Evolutionary conservation across 371 early-diverging fungal species (phyloP).

Genomic region (Cokeromyces recurvatus): DNA sequence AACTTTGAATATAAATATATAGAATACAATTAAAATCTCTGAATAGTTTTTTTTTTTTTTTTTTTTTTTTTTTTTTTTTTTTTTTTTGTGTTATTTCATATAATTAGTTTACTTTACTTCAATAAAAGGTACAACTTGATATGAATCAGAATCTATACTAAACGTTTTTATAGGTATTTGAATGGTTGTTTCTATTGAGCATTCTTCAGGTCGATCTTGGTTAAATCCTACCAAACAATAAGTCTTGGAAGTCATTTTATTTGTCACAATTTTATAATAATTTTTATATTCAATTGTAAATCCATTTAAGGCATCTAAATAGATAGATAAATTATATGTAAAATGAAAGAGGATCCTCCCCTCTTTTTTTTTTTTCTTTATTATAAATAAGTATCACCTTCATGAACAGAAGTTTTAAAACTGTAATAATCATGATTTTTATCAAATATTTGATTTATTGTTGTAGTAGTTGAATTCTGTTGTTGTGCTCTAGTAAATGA

Average conservation of each 20-base stretch:
- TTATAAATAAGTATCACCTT: conserved; percentile 12
- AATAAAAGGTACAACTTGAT: conserved; percentile 15
- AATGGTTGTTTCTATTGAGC: neutral
- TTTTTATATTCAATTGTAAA: conserved; percentile 22
- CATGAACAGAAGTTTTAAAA: neutral
- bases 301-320: neutral
- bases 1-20: too few relatives aligned
- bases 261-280: conserved; percentile 24
- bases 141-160: conserved; percentile 7
- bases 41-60: too few relatives aligned
- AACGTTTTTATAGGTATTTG: conserved; percentile 5
- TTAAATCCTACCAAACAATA: conserved; percentile 18
- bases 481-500: neutral
- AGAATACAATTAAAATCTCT: too few relatives aligned
- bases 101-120: conserved; percentile 16
- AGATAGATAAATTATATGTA: too few relatives aligned
- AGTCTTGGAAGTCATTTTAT: conserved; percentile 1
- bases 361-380: too few relatives aligned
- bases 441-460: neutral
- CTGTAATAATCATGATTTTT: conserved; percentile 1
- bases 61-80: too few relatives aligned
- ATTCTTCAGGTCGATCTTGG: conserved; percentile 5
- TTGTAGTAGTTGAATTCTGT: neutral
- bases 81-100: too few relatives aligned
- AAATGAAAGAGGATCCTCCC: too few relatives aligned